Evolutionary conservation across 2,329 filamentous ascomycete genomes (phyloP).

Genomic region (Sclerotinia sclerotiorum): DNA sequence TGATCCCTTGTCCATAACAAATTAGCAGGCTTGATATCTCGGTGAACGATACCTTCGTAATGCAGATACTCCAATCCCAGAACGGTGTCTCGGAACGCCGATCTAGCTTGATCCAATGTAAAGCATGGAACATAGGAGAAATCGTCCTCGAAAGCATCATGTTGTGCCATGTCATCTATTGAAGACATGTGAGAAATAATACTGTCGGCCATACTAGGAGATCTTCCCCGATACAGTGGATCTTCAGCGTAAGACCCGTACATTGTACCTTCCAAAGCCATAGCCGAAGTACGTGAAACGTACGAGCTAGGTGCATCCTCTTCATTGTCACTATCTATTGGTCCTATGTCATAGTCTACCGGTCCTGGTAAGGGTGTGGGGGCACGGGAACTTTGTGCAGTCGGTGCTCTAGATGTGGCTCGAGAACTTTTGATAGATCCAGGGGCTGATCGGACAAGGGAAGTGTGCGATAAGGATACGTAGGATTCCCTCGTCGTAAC

Average conservation of each 20-base stretch:
- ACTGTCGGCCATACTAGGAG: slow-evolving; percentile 79
- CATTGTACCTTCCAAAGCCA: slow-evolving; percentile 74
- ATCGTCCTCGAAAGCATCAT: slow-evolving; percentile 76
- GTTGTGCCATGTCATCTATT: slow-evolving; percentile 56
- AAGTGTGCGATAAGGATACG: slow-evolving; percentile 24
- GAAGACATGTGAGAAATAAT: slow-evolving; percentile 70
- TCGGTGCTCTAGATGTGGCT: slow-evolving; percentile 31
- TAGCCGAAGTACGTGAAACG: slow-evolving; percentile 44
- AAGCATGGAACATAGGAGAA: slow-evolving; percentile 92
- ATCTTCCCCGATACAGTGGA: slow-evolving; percentile 60
- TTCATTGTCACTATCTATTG: slow-evolving; percentile 50
- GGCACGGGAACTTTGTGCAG: slow-evolving; percentile 38
- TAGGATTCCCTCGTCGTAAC: slow-evolving; percentile 36
- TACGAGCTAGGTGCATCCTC: slow-evolving; percentile 56
- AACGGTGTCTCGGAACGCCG: slow-evolving; percentile 88
- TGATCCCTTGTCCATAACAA: slow-evolving; percentile 82
- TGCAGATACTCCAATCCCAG: slow-evolving; percentile 91
- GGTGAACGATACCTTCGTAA: slow-evolving; percentile 80
- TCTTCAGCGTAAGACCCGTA: slow-evolving; percentile 68
- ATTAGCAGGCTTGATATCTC: slow-evolving; percentile 87
- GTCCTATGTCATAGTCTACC: slow-evolving; percentile 42
- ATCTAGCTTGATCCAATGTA: slow-evolving; percentile 78
- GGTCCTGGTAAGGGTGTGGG: slow-evolving; percentile 38
- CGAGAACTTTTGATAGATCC: slow-evolving; percentile 27
- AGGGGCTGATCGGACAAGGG: slow-evolving; percentile 35